Conservation (phyloP, 306 rosid species). For the Ormosia semicastrata region DNA sequence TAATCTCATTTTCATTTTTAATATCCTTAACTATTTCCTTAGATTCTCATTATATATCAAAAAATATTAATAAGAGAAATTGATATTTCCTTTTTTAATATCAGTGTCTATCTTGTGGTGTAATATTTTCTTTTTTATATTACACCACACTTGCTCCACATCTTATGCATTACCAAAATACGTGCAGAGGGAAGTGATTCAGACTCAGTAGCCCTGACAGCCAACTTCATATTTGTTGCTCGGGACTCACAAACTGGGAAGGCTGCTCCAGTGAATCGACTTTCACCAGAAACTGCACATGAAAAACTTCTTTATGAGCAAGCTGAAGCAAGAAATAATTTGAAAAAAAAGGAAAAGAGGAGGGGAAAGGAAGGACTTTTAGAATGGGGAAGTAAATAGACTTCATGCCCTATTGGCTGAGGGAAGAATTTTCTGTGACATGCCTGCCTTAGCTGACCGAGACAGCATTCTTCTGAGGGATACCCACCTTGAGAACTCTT, state of each 20-base stretch:
- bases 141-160: neutral
- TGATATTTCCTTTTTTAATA: too few species aligned
- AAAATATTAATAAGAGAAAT: too few species aligned
- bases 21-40: neutral
- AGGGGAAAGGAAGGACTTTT: slow-evolving; percentile 48
- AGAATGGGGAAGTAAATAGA: slow-evolving; percentile 47
- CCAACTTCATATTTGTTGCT: slow-evolving; percentile 96
- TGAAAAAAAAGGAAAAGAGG: slow-evolving; percentile 71
- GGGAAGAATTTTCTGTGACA: slow-evolving; percentile 80
- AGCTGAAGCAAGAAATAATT: slow-evolving; percentile 72
- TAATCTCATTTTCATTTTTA: slow-evolving; percentile 6
- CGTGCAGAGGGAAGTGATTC: slow-evolving; percentile 44
- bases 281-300: slow-evolving; percentile 67
- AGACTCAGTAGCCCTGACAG: slow-evolving; percentile 65
- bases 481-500: slow-evolving; percentile 76
- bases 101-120: too few species aligned
- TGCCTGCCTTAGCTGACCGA: slow-evolving; percentile 95
- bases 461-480: slow-evolving; percentile 89
- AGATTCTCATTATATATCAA: neutral
- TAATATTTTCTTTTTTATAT: neutral
- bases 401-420: slow-evolving; percentile 57
- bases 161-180: neutral
- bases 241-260: slow-evolving; percentile 87
- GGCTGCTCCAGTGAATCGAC: slow-evolving; percentile 86
- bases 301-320: slow-evolving; percentile 69